Conservation (phyloP, 495 filamentous ascomycete species). For the Xylaria bambusicola region DNA sequence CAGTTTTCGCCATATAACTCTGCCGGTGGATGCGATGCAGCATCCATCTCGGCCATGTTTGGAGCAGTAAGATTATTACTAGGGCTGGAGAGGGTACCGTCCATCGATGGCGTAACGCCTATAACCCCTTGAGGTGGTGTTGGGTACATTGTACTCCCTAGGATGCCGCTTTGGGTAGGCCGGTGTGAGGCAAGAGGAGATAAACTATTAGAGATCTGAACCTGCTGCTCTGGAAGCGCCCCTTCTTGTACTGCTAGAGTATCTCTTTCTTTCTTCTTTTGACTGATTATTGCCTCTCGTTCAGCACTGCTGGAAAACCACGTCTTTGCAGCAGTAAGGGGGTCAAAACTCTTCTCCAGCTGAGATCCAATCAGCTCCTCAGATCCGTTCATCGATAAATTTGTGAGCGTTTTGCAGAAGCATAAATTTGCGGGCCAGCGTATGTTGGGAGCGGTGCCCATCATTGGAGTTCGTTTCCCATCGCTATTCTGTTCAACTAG, state of each 20-base stretch:
- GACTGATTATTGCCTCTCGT: conserved; percentile 46
- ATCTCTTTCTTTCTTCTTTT: conserved; percentile 57
- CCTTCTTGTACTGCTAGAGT: conserved; percentile 47
- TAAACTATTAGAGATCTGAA: conserved; percentile 36
- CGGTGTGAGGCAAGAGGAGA: conserved; percentile 49
- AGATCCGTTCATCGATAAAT: conserved; percentile 25
- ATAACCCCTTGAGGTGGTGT: conserved; percentile 68
- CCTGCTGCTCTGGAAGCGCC: conserved; percentile 39
- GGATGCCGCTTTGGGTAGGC: conserved; percentile 52
- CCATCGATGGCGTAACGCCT: conserved; percentile 51
- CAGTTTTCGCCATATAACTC: conserved; percentile 36
- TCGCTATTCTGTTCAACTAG: conserved; percentile 43
- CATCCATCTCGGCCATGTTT: conserved; percentile 32
- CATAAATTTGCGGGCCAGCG: conserved; percentile 55
- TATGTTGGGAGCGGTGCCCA: conserved; percentile 35
- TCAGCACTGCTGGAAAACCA: conserved; percentile 62
- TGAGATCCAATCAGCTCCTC: conserved; percentile 21
- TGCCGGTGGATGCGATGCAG: conserved; percentile 18
- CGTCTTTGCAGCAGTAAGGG: conserved; percentile 64
- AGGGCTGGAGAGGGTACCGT: conserved; percentile 50
- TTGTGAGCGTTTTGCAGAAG: conserved; percentile 44
- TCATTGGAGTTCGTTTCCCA: conserved; percentile 43
- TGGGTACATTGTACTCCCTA: conserved; percentile 74
- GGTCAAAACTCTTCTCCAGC: conserved; percentile 50
- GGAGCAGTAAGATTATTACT: conserved; percentile 35